These are phyloP conservation scores for Phlyctochytrium arcticum DNA, from an alignment of 192 early-diverging fungal species.

Conservation along the genomic window DNA sequence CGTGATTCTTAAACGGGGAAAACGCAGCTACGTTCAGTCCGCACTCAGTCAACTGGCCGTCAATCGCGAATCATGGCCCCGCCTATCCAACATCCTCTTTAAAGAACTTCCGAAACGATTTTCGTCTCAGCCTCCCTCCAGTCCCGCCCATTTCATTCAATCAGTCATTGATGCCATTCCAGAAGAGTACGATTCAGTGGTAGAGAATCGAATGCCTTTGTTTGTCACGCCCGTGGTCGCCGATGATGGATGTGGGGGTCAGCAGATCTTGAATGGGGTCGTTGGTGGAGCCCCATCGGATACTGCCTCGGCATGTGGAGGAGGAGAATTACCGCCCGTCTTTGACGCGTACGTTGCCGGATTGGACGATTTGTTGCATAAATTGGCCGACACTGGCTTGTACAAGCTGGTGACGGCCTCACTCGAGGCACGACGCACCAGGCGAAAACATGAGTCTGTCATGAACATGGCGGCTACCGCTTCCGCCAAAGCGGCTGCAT, in stretches of 20 bases:
- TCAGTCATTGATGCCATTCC: conserved; percentile 23
- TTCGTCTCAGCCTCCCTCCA: not conserved
- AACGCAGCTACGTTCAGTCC: not conserved
- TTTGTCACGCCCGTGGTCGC: conserved; percentile 7
- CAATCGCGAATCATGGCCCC: conserved; percentile 23
- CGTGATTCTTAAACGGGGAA: not conserved
- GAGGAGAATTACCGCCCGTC: not conserved
- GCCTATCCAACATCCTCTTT: conserved; percentile 13
- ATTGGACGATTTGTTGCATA: conserved; percentile 22
- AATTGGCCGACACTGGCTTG: conserved; percentile 15
- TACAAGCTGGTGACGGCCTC: conserved; percentile 6
- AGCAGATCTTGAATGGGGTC: not conserved
- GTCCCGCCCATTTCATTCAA: conserved; percentile 18
- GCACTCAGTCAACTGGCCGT: conserved; percentile 25
- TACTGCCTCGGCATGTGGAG: not conserved
- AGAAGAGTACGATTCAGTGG: conserved; percentile 26
- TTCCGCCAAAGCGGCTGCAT: not conserved
- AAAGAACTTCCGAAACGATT: conserved; percentile 18
- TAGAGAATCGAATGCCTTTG: conserved; percentile 27
- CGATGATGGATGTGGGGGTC: not conserved
- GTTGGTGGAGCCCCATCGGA: not conserved
- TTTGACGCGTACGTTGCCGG: conserved; percentile 21
- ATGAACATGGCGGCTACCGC: not conserved
- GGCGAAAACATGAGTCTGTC: not conserved
- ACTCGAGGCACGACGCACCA: not conserved